Evolutionary conservation across 176 grass and related monocot species (phyloP), one percentile per base, ranked within the genome.

Genomic region (Hsuehochloa calcarea): DNA sequence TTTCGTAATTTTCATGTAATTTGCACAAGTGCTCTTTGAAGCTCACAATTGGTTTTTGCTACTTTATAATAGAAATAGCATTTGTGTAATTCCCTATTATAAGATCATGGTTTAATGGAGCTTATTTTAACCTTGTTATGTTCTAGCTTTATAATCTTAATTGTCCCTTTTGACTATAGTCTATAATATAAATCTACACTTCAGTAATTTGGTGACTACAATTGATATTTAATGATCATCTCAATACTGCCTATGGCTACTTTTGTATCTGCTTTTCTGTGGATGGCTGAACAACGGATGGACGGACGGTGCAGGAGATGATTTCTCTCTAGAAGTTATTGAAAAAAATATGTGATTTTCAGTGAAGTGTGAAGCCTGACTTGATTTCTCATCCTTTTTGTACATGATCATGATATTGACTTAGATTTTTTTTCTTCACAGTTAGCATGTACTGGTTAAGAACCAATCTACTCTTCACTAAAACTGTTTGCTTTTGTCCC

Each of bases 61-160:
- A 17, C 41, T 50, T 20, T 27, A 68, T 20, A 5, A 39, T 40
- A 31, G 12, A 25, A 11, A 61, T 37, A 35, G 12, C 0, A 46
- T 64, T 5, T 9, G 68, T 50, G 10, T 29, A 61, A 14, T 66
- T 67, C 26, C 46, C n/a, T 77, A 51, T 40, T 11, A 43, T 20
- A 80, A 39, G 51, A 31, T 27, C 55, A 77, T 47, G 51, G 51
- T 82, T 82, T 60, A 35, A 13, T 45, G 29, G 79, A 68, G 15
- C 39, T 46, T 79, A 49, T 64, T 80, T 65, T 63, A 65, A 23
- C 58, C 13, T 39, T 68, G 72, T 11, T 40, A 47, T 26, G 11
- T 65, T 80, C 6, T 81, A 35, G 16, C 46, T 69, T 75, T 78
- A 78, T 77, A 23, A 38, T 46, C n/a, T 62, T 49, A 58, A 37